Base-by-base conservation (phyloP, 2,329 filamentous ascomycete genomes). In the Clarireedia hainanense region DNA sequence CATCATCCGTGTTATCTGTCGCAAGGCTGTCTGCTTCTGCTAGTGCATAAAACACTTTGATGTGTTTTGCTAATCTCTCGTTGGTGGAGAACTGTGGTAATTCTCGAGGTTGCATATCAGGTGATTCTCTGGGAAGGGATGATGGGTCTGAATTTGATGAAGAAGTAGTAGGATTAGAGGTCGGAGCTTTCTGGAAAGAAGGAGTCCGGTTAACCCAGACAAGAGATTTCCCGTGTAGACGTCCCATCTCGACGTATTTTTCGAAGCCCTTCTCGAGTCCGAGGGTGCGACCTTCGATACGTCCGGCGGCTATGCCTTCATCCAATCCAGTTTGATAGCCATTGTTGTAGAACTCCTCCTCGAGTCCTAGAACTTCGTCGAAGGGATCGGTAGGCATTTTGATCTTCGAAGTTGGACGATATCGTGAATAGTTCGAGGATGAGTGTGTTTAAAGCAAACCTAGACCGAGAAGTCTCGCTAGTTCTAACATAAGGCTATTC, bases 221-320 rank as follows among this genome's bases (percentile, higher is more conserved):
- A 24, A 88, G 73, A 14, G 89, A 84, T 65, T 84, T 85, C 46
- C 90, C 89, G 64, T 92, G 86, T 34, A 97, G 72, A 57, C 80
- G 79, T 2, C 92, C 92, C 70, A 90, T 81, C 60, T 90, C 85
- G 43, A 88, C 69, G 67, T 95, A 96, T 73, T 96, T 97, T 65
- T 96, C 89, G 65, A 94, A 97, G 0, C 91, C 92, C 61, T 91
- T 94, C 69, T 95, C 88, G 43, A 97, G 81, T 0, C 92, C 94
- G 68, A 97, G 90, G 20, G 90, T 82, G 51, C 91, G 88, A 58
- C 94, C 94, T 77, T 99, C 94, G 61, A 89, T 83, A 57, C 85
- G 84, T 40, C 94, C 94, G 34, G 89, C 86, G 57, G 80, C 79
- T 42, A 82, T 76, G 58, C 94, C 94, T 71, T 96, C 92, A 42